Percentiles rank a stretch among this genome's conserved stretches.
Conservation (phyloP, 2,329 filamentous ascomycete species). For the Phaeoacremonium minimum region DNA sequence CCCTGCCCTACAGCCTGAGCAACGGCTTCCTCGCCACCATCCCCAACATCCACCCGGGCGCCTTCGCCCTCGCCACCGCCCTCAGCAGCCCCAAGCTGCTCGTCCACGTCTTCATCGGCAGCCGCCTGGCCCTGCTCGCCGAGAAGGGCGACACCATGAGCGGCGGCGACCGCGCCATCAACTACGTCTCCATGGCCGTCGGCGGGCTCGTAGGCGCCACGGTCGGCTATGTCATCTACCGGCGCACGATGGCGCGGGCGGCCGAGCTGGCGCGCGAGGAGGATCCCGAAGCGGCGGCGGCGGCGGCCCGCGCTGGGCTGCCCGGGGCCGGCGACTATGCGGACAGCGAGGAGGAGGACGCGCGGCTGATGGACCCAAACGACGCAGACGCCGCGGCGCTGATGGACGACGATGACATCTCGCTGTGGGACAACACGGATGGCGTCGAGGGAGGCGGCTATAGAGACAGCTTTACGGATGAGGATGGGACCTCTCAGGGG, state of each 20-base stretch:
- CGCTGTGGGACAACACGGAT: slow-evolving; percentile 46
- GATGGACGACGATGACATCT: slow-evolving; percentile 51
- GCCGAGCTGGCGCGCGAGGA: slow-evolving; percentile 50
- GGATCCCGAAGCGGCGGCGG: slow-evolving; percentile 20
- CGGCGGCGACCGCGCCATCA: slow-evolving; percentile 69
- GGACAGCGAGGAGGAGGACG: slow-evolving; percentile 42
- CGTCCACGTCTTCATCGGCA: slow-evolving; percentile 89
- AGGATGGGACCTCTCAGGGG: slow-evolving; percentile 13
- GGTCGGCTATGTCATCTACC: slow-evolving; percentile 85
- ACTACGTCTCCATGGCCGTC: slow-evolving; percentile 75
- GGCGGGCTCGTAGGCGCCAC: slow-evolving; percentile 66
- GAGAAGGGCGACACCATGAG: slow-evolving; percentile 83
- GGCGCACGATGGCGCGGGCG: slow-evolving; percentile 59
- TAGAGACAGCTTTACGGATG: slow-evolving; percentile 20
- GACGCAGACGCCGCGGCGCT: slow-evolving; percentile 15
- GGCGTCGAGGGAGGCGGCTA: slow-evolving; percentile 23
- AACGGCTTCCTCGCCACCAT: slow-evolving; percentile 95
- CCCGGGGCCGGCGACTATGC: slow-evolving; percentile 14
- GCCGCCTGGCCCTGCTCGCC: slow-evolving; percentile 75
- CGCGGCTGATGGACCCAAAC: slow-evolving; percentile 25
- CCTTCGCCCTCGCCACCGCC: slow-evolving; percentile 78
- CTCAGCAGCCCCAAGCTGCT: slow-evolving; percentile 77
- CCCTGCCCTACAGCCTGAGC: slow-evolving; percentile 85
- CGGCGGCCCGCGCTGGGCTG: slow-evolving; percentile 4
- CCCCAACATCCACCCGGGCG: slow-evolving; percentile 72